Percentiles rank a stretch among this genome's conserved stretches.
These are phyloP conservation scores for Arthrinium puccinioides DNA, from an alignment of 2,329 filamentous ascomycete species.

Conservation along the genomic window DNA sequence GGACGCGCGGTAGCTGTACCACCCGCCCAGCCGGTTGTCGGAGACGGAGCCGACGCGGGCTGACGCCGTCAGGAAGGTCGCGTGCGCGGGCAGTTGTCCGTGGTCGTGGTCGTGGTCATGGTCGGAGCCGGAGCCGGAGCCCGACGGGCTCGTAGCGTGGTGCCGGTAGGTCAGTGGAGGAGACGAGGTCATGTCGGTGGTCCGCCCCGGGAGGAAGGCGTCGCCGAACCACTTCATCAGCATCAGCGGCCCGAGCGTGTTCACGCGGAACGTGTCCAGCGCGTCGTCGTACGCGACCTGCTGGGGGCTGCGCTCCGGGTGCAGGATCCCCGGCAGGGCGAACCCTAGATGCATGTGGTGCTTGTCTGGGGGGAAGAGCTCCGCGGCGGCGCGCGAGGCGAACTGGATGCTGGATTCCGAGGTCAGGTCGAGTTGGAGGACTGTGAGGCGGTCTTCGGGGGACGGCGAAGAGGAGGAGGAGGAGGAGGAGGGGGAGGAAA, in stretches of 20 bases:
- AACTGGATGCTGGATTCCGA: constrained; percentile 57
- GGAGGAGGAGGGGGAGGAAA: background rate
- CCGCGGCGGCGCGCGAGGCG: constrained; percentile 42
- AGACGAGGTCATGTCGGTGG: constrained; percentile 25
- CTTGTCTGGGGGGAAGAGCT: constrained; percentile 41
- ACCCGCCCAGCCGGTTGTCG: constrained; percentile 69
- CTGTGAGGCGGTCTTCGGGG: constrained; percentile 6
- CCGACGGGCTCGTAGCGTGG: background rate
- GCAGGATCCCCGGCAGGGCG: constrained; percentile 63
- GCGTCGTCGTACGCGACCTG: constrained; percentile 57
- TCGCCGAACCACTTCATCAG: constrained; percentile 68
- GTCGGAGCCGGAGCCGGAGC: background rate
- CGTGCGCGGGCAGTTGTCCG: constrained; percentile 37
- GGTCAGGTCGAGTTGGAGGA: constrained; percentile 36
- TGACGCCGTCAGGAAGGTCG: constrained; percentile 68
- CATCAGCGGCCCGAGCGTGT: constrained; percentile 66
- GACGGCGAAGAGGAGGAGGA: constrained; percentile 23
- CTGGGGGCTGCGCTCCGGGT: constrained; percentile 62
- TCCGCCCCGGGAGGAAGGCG: constrained; percentile 56
- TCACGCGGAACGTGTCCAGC: constrained; percentile 64
- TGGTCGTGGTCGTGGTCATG: constrained; percentile 4
- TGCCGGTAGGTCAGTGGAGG: no score
- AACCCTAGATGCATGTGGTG: constrained; percentile 61
- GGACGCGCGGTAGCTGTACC: constrained; percentile 73
- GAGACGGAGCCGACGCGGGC: constrained; percentile 69